Evolutionary conservation across 345 rosid genomes (phyloP).

Genomic region (Acer saccharum): DNA sequence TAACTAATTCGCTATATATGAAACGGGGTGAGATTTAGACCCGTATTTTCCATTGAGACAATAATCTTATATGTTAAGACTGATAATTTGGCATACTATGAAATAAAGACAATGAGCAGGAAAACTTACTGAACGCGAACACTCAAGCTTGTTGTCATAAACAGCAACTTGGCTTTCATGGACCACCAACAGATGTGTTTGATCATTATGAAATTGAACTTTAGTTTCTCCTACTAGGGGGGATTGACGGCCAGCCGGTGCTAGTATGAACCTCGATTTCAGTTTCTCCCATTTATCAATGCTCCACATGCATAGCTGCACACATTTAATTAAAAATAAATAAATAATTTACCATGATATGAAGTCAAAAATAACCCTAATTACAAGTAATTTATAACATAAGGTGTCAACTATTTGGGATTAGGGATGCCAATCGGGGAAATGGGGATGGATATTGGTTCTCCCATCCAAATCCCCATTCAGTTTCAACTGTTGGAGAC

Average conservation of each 20-base stretch:
- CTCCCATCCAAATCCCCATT: too few relatives aligned
- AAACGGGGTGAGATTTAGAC: not conserved
- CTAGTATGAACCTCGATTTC: constrained; percentile 38
- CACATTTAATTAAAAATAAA: not conserved
- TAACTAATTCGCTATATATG: not conserved
- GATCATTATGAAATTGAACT: constrained; percentile 56
- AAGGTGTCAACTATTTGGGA: not conserved
- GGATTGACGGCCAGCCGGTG: constrained; percentile 42
- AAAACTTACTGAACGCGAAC: constrained; percentile 40
- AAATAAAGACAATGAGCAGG: not conserved
- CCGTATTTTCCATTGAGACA: not conserved
- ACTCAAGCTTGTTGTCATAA: constrained; percentile 51
- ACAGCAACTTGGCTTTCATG: constrained; percentile 49
- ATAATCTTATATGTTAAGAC: not conserved
- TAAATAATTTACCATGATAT: not conserved
- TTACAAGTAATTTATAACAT: not conserved
- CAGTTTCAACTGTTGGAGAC: too few relatives aligned
- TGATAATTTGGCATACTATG: not conserved
- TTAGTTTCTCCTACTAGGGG: constrained; percentile 42
- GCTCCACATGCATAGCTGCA: constrained; percentile 76
- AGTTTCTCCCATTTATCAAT: constrained; percentile 79
- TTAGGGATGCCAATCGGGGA: too few relatives aligned
- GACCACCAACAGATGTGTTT: constrained; percentile 43
- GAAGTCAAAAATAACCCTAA: not conserved
- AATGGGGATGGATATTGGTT: too few relatives aligned